phyloP scores from a whole-genome alignment of 2,329 filamentous ascomycete genomes.

The Stachybotrys elegans region DNA sequence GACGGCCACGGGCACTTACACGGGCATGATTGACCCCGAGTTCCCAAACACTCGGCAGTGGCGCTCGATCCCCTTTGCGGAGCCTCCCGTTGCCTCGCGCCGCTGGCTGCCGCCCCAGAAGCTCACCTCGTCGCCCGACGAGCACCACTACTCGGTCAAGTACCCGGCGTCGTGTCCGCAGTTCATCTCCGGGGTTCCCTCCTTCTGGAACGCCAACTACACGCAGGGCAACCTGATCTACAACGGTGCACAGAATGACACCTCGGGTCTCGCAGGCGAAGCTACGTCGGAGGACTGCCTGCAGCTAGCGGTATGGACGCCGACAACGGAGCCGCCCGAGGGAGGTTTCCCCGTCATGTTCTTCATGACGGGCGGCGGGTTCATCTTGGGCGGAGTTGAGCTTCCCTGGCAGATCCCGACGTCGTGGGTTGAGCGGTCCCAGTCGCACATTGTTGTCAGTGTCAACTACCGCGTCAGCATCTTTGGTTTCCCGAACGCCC shows the following conservation, averaged over 20 bases:
- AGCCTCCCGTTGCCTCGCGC: slow-evolving; percentile 23
- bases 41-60: slow-evolving; percentile 28
- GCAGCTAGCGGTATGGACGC: slow-evolving; percentile 38
- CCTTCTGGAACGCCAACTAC: slow-evolving; percentile 2
- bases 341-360: slow-evolving; percentile 35
- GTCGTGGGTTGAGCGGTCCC: slow-evolving; percentile 34
- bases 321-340: slow-evolving; percentile 16
- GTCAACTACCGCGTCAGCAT: slow-evolving; percentile 5
- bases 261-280: slow-evolving; percentile 13
- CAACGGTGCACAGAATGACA: slow-evolving; percentile 14
- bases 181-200: slow-evolving; percentile 16
- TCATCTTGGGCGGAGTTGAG: slow-evolving; percentile 36
- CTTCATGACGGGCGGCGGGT: slow-evolving; percentile 44
- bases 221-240: slow-evolving; percentile 14
- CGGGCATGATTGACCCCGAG: slow-evolving; percentile 23
- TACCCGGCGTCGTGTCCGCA: slow-evolving; percentile 28
- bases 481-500: slow-evolving; percentile 2
- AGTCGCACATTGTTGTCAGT: slow-evolving; percentile 20
- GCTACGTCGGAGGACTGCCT: slow-evolving; percentile 33
- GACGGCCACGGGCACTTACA: slow-evolving; percentile 25
- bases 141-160: slow-evolving; percentile 19
- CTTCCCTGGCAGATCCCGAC: slow-evolving; percentile 40
- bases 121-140: slow-evolving; percentile 10
- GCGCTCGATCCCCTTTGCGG: slow-evolving; percentile 29
- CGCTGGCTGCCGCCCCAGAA: slow-evolving; percentile 23